Conservation (phyloP, 371 early-diverging fungal genomes). For the Mycotypha africana region DNA sequence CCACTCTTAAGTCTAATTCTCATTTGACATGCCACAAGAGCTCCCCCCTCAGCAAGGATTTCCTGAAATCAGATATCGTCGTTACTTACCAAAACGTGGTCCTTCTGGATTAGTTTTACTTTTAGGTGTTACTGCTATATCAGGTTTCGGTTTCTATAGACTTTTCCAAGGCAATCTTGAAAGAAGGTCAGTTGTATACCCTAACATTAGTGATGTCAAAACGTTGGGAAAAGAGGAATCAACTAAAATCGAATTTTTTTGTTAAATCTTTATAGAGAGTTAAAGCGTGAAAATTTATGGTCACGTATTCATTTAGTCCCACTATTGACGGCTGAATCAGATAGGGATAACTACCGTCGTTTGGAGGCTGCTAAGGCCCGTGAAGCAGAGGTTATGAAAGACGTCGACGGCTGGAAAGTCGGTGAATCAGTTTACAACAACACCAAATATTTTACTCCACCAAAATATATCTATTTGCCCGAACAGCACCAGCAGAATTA, state of each 20-base stretch:
- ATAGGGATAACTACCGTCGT: constrained; percentile 90
- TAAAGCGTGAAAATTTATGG: constrained; percentile 92
- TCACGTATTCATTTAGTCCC: constrained; percentile 86
- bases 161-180: constrained; percentile 68
- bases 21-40: constrained; percentile 78
- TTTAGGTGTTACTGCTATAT: constrained; percentile 48
- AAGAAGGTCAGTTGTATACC: constrained; percentile 68
- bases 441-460: constrained; percentile 72
- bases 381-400: constrained; percentile 87
- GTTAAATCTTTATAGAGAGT: constrained; percentile 58
- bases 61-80: constrained; percentile 74
- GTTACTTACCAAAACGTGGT: constrained; percentile 86
- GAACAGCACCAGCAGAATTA: constrained; percentile 41
- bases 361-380: constrained; percentile 66
- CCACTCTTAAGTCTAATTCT: constrained; percentile 97
- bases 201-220: no score
- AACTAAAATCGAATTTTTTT: no score
- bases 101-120: constrained; percentile 68
- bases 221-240: background rate
- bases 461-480: constrained; percentile 49
- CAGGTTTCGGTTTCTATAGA: constrained; percentile 52
- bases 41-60: constrained; percentile 73
- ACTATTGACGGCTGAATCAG: constrained; percentile 89
- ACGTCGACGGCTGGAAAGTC: constrained; percentile 72
- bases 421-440: constrained; percentile 81